Evolutionary conservation across 1,284 basidiomycete species (phyloP).

Genomic region (Fistulina hepatica): DNA sequence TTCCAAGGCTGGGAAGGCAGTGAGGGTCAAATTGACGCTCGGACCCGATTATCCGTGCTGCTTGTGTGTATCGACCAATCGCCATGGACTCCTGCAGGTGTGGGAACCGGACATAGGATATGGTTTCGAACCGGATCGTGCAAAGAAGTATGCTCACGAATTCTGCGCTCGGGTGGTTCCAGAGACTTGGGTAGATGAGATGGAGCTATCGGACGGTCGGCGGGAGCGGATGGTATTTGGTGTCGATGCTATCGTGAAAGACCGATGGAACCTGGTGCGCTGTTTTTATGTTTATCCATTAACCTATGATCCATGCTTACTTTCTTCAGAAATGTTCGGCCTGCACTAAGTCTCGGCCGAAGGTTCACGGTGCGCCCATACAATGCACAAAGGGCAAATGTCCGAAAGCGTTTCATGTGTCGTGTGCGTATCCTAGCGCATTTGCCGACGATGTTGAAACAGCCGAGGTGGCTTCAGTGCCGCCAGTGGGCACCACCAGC

Average conservation of each 20-base stretch:
- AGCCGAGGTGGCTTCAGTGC: too few relatives aligned
- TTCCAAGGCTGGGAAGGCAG: too few relatives aligned
- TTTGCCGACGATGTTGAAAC: too few relatives aligned
- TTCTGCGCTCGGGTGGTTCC: slow-evolving; percentile 71
- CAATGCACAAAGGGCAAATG: slow-evolving; percentile 94
- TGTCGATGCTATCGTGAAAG: slow-evolving; percentile 38
- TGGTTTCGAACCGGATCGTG: slow-evolving; percentile 37
- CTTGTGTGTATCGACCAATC: slow-evolving; percentile 58
- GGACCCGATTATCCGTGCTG: slow-evolving; percentile 77
- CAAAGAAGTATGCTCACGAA: slow-evolving; percentile 60
- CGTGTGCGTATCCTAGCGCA: too few relatives aligned
- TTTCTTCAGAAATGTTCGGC: slow-evolving; percentile 71
- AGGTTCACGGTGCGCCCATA: slow-evolving; percentile 79
- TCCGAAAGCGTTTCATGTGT: slow-evolving; percentile 86
- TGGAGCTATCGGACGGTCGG: slow-evolving; percentile 31
- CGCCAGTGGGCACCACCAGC: too few relatives aligned
- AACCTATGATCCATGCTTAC: slow-evolving; percentile 9
- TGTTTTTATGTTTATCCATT: slow-evolving; percentile 5
- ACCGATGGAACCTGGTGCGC: slow-evolving; percentile 82
- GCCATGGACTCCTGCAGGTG: slow-evolving; percentile 55
- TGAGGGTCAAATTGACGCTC: too few relatives aligned
- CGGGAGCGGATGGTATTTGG: slow-evolving; percentile 19
- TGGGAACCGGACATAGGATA: slow-evolving; percentile 50
- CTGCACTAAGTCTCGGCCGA: slow-evolving; percentile 59
- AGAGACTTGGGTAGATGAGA: slow-evolving; percentile 76